Evolutionary conservation across 176 grass and related monocot species (phyloP), one percentile per base, ranked within the genome.

Genomic region (Rhynchospora tenuis): DNA sequence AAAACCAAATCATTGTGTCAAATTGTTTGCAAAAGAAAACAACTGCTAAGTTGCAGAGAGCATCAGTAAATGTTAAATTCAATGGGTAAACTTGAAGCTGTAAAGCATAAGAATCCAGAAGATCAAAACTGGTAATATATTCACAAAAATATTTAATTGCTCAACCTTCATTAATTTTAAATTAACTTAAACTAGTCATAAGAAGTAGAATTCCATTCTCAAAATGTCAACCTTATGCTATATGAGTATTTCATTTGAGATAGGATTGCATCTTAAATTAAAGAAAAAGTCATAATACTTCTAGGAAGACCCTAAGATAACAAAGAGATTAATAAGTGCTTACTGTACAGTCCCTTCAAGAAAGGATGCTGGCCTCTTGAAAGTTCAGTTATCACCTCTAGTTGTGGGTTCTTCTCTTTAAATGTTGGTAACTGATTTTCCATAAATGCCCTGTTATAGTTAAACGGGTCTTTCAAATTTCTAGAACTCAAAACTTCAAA

Each of bases 291-390:
- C 33, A 17, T 27, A 52, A n/a, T 50, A 23, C n/a, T 74, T 50
- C 0, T 7, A 50, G 43, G 51, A 74, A 4, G 19, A 74, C 11
- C 0, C 9, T 14, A 24, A 74, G 10, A 52, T 63, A 56, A 78
- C 38, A 58, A 70, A 74, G 54, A 14, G 75, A 68, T 29, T 46
- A 78, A 73, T 26, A 14, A 56, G 24, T 72, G 77, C 91, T 95
- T 95, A 98, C 95, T 98, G 73, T 98, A 98, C 69, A 91, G 61
- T 87, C 86, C 95, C 84, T 95, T 93, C 89, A 98, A 83, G 73
- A 93, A 89, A 67, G 95, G 95, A 85, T 98, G 95, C 54, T 93
- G 95, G 43, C 90, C 90, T 61, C 90, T 90, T 23, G 88, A 83
- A 27, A 90, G 83, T 65, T 91, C 83, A 43, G 89, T 86, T 16